These are phyloP conservation scores for Rhizoctonia solani DNA, from an alignment of 1,284 basidiomycete genomes.

Conservation along the genomic window DNA sequence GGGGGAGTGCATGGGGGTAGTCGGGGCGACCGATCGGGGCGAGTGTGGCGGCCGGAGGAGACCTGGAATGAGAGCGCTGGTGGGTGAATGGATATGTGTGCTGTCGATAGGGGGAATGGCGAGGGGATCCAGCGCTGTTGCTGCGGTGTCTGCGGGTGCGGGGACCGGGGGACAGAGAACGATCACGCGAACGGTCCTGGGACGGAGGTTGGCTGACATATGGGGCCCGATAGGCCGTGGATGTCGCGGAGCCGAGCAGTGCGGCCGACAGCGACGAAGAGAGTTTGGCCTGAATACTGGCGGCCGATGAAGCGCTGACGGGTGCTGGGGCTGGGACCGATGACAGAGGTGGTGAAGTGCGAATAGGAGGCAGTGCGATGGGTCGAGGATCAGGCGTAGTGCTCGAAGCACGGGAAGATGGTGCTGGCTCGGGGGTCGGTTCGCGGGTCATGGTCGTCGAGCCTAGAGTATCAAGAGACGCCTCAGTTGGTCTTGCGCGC, in stretches of 20 bases:
- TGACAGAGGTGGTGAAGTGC: neutral
- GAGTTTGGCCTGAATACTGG: slow-evolving; percentile 29
- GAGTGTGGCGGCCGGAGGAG: slow-evolving; percentile 13
- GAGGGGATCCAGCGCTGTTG: slow-evolving; percentile 8
- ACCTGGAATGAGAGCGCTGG: slow-evolving; percentile 10
- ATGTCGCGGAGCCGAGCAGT: slow-evolving; percentile 23
- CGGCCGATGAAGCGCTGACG: slow-evolving; percentile 21
- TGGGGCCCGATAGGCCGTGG: slow-evolving; percentile 14
- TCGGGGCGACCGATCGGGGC: slow-evolving; percentile 21
- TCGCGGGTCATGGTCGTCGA: neutral
- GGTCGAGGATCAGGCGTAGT: neutral
- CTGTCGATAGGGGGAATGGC: slow-evolving; percentile 13
- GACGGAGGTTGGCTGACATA: no score
- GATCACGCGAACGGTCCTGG: neutral
- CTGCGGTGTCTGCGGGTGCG: neutral
- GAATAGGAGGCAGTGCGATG: neutral
- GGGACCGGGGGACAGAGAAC: slow-evolving; percentile 5
- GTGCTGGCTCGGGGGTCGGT: neutral
- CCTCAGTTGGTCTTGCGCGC: no score
- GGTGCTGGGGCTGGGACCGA: slow-evolving; percentile 9
- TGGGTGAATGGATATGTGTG: slow-evolving; percentile 17
- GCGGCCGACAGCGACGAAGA: slow-evolving; percentile 30
- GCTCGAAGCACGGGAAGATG: slow-evolving; percentile 9
- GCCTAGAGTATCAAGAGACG: neutral
- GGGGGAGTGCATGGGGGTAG: slow-evolving; percentile 14